Base-by-base conservation (phyloP, 345 rosid genomes). In the Carallia pectinifolia region DNA sequence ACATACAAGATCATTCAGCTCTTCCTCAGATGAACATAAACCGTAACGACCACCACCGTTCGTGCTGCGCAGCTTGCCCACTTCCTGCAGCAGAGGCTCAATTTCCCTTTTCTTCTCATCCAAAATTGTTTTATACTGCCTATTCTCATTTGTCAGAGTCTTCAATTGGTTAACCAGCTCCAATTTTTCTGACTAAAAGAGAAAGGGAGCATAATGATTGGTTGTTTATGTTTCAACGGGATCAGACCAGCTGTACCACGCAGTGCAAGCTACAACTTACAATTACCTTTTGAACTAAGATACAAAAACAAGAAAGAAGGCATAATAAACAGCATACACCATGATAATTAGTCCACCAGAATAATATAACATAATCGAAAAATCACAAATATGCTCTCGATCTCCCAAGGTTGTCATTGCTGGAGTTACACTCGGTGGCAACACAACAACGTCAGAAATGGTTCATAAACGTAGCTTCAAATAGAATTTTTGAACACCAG, bases 1-100 rank as follows among this genome's bases (percentile, higher is more conserved):
- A 74, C 86, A 75, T 90, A 92, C 99, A 72, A 81, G 48, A 61
- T 79, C 86, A 71, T 96, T 82, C 40, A 96, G 89, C 83, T 96
- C 98, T 76, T 90, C 85, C 84, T 88, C 95, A 4, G 97, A 89
- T n/a, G 99, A 89, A 80, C 98, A 96, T 71, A 92, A 60, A 48
- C 78, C 85, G 58, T 82, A 85, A 68, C 80, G 84, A 71, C 74
- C 72, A 62, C 71, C 67, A 71, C 56, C 54, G 23, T 79, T 81
- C 63, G 83, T 71, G 67, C 67, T 71, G 36, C 88, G 90, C 69
- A 90, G 85, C 84, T 96, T 90, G 58, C 97, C 93, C 72, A 96
- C 83, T 47, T 97, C 98, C 79, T 92, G 90, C 76, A 88, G 92
- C 79, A 96, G 77, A 3, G 96, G 97, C 65, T 87, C 92, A 80